phyloP scores from a whole-genome alignment of 345 rosid species.

The Ailanthus altissimus region DNA sequence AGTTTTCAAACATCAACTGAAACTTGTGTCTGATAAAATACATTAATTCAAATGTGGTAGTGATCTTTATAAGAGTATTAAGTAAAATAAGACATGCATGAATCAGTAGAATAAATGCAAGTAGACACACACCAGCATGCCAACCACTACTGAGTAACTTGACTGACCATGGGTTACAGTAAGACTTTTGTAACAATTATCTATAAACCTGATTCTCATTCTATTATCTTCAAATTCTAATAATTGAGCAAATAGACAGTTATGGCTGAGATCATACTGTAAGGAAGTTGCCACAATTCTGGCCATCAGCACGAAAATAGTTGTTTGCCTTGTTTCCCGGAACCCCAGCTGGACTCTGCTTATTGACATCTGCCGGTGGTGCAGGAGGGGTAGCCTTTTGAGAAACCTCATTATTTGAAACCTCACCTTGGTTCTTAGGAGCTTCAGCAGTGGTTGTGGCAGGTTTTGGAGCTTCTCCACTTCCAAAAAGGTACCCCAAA shows the following conservation, averaged over 20 bases:
- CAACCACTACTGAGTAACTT: not conserved
- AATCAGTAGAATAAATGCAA: not conserved
- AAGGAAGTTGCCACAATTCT: conserved; percentile 74
- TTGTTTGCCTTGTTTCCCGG: conserved; percentile 59
- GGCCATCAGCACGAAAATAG: conserved; percentile 71
- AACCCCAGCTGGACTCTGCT: conserved; percentile 71
- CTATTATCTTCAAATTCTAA: not conserved
- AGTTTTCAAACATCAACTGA: not conserved
- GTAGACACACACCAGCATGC: no score
- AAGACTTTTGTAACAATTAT: not conserved
- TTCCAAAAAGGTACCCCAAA: conserved; percentile 74
- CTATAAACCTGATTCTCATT: not conserved
- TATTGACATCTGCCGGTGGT: conserved; percentile 37
- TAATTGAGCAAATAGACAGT: not conserved
- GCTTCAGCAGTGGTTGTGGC: conserved; percentile 28
- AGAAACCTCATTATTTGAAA: conserved; percentile 29
- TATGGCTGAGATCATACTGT: conserved; percentile 42
- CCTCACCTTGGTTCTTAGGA: conserved; percentile 35
- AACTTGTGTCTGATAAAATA: not conserved
- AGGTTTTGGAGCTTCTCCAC: conserved; percentile 64
- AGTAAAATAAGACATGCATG: not conserved
- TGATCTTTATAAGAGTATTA: not conserved
- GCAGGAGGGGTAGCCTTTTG: conserved; percentile 31
- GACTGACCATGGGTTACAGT: not conserved
- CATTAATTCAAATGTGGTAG: not conserved